Evolutionary conservation across 352 stramenopile genomes (phyloP).

Genomic region (Phytophthora aleatoria): DNA sequence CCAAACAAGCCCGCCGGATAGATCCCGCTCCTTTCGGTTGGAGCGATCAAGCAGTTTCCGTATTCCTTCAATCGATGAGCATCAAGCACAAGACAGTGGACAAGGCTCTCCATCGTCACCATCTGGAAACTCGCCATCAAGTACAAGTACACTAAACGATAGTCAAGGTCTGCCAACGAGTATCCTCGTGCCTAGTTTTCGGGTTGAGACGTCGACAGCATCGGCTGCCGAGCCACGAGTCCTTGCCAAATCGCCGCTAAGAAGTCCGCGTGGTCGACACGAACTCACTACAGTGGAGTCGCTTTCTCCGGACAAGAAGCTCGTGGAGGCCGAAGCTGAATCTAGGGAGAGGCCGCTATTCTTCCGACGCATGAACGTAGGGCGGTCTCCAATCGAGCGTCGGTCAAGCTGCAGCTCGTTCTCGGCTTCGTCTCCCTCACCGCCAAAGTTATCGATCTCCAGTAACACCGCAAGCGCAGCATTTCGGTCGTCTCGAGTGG

Average conservation of each 20-base stretch:
- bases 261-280: slow-evolving; percentile 15
- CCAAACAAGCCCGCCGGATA: not conserved
- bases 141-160: slow-evolving; percentile 5
- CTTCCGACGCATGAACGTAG: slow-evolving; percentile 46
- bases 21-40: slow-evolving; percentile 18
- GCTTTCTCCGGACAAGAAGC: slow-evolving; percentile 30
- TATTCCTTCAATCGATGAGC: slow-evolving; percentile 4
- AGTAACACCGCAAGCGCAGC: slow-evolving; percentile 12
- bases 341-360: slow-evolving; percentile 37
- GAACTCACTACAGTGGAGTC: slow-evolving; percentile 42
- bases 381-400: slow-evolving; percentile 34
- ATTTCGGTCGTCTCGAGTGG: slow-evolving; percentile 35
- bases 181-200: slow-evolving; percentile 10
- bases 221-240: slow-evolving; percentile 20
- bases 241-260: not conserved
- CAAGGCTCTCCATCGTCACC: slow-evolving; percentile 12
- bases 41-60: slow-evolving; percentile 17
- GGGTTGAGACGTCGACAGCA: slow-evolving; percentile 11
- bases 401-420: slow-evolving; percentile 43
- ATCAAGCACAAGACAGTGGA: too few relatives aligned
- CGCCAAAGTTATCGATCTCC: slow-evolving; percentile 16
- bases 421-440: slow-evolving; percentile 17
- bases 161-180: not conserved
- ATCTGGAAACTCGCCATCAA: slow-evolving; percentile 22
- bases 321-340: slow-evolving; percentile 1